A percentile compares a stretch with the other conserved stretches of the same genome.
Conservation (phyloP, 441 rosid genomes). For the Gossypium davidsonii region DNA sequence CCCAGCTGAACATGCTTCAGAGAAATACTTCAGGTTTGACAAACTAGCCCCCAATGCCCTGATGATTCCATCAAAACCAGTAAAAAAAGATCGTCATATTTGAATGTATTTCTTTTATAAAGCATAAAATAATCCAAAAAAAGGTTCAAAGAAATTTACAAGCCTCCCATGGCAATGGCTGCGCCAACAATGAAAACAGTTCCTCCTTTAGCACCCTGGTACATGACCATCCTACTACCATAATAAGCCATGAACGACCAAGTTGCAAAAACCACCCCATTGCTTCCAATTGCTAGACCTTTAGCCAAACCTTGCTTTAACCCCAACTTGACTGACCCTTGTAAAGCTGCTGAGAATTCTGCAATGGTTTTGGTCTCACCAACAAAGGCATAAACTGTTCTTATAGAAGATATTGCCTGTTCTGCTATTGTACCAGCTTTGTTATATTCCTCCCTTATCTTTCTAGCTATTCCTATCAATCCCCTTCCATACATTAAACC, state of each 20-base stretch:
- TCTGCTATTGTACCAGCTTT: constrained; percentile 61
- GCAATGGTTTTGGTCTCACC: constrained; percentile 47
- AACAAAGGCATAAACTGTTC: constrained; percentile 70
- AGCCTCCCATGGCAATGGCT: constrained; percentile 57
- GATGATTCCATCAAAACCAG: background rate
- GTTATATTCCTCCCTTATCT: constrained; percentile 54
- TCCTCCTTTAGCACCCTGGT: constrained; percentile 70
- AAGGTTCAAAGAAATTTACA: constrained; percentile 37
- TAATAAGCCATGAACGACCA: constrained; percentile 76
- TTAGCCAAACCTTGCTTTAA: constrained; percentile 3
- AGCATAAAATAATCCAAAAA: background rate
- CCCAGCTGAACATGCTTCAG: constrained; percentile 63
- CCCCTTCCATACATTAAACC: constrained; percentile 68
- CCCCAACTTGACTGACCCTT: constrained; percentile 1
- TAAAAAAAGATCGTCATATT: background rate
- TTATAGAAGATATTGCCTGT: constrained; percentile 41
- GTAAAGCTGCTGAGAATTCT: constrained; percentile 13
- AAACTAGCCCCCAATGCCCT: constrained; percentile 70
- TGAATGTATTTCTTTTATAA: background rate
- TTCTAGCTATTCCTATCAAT: constrained; percentile 48
- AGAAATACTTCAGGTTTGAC: constrained; percentile 59
- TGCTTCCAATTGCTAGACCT: constrained; percentile 35
- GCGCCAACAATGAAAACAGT: constrained; percentile 60
- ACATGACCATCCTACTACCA: constrained; percentile 83
- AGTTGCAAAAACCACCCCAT: constrained; percentile 33